These are phyloP conservation scores for Populus trichocarpa DNA, from an alignment of 441 rosid genomes.

Conservation along the genomic window DNA sequence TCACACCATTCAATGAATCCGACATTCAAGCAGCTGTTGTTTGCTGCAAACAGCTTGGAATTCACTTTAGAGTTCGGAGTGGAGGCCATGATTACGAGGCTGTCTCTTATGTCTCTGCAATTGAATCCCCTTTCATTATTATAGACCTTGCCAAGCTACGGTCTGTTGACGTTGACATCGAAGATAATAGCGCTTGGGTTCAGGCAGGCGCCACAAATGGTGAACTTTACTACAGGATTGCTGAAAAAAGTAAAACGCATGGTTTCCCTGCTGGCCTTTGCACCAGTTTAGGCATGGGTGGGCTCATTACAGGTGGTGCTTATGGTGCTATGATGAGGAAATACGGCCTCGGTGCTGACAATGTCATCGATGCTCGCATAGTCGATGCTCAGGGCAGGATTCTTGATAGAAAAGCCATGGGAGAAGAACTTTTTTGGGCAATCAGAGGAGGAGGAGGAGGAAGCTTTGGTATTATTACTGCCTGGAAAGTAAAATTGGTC, in stretches of 20 bases:
- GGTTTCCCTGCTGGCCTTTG: constrained; percentile 59
- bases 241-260: constrained; percentile 38
- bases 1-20: neutral
- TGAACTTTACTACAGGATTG: constrained; percentile 19
- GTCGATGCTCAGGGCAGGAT: constrained; percentile 41
- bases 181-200: neutral
- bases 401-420: constrained; percentile 24
- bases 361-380: constrained; percentile 45
- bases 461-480: neutral
- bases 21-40: constrained; percentile 30
- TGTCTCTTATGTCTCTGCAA: constrained; percentile 41
- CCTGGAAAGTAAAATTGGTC: constrained; percentile 30
- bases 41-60: constrained; percentile 35
- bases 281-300: no score
- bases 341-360: constrained; percentile 52
- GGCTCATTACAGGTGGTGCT: constrained; percentile 30
- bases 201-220: neutral
- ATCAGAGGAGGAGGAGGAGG: neutral
- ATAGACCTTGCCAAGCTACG: constrained; percentile 32
- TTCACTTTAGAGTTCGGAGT: constrained; percentile 52
- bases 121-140: constrained; percentile 40
- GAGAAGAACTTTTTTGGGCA: neutral
- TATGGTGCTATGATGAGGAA: constrained; percentile 60
- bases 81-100: constrained; percentile 67
- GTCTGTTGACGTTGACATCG: neutral